Base-by-base conservation (phyloP, 768 basidiomycete species). In the Lactarius psammicola region DNA sequence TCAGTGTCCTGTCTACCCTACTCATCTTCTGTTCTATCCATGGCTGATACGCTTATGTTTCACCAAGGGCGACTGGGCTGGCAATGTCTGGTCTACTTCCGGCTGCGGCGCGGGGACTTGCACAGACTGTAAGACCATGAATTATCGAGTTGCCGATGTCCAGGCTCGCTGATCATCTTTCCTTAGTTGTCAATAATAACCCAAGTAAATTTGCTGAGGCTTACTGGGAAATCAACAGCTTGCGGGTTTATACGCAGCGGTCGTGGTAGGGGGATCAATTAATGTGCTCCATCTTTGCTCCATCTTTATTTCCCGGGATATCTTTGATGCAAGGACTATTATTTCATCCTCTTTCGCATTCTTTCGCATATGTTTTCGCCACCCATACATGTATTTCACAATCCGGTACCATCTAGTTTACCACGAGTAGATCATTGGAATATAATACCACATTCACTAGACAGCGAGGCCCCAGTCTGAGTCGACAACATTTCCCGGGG, bases 201-300 rank as follows among this genome's bases (percentile, higher is more conserved):
- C 88, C 90, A 0, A 64, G 71, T 6, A 80, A 79, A 15, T 90
- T 90, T 75, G 46, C 66, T 13, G 78, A 87, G 20, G 87, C 89
- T 1, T 90, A 86, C 74, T 92, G 88, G 87, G 84, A 84, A 67
- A 80, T 92, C 74, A 83, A 84, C 69, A 80, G 82, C 20, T 74
- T 90, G 38, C 79, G 80, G 36, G 78, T 89, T 18, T 91, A 88
- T 71, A 78, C 75, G 4, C 71, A 72, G 9, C 9, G 62, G 31
- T n/a, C 18, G 13, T 44, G 49, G 49, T 51, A 15, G 26, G 26
- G 5, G 49, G 49, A 51, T 26, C 49, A 10, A 13, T 26, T 18
- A 15, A 23, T 23, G 46, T 49, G 11, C 18, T 23, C 23, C 23
- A 49, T 13, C 23, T 26, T 51, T 28, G 49, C 17, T 51, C 49